Base-by-base conservation (phyloP, 257 asterid genomes). In the Scutellaria minor region DNA sequence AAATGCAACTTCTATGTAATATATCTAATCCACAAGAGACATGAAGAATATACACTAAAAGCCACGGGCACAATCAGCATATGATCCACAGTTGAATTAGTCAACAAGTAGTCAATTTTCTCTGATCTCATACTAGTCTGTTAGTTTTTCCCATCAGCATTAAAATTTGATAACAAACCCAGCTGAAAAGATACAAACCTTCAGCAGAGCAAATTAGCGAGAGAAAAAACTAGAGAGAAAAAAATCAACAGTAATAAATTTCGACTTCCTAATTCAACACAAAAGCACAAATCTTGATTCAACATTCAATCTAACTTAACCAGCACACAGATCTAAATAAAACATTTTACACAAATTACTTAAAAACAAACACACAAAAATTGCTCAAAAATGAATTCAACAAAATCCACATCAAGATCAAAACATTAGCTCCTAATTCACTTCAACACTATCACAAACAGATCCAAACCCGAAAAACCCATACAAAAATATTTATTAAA, bases 391-490 rank as follows among this genome's bases (percentile, higher is more conserved):
- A 22, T 64, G n/a, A 31, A 31, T 24, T 54, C 61, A 65, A 42
- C 74, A 7, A 27, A 37, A 55, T 59, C 70, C 74, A 64, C 58
- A 35, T 31, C n/a, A 61, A 61, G 40, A 70, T 1, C 52, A 73
- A 64, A 76, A 44, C 65, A 64, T 31, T 53, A 56, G 57, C 58
- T 50, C 39, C 78, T 66, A 45, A 66, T 48, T 46, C 78, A 59
- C 35, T 67, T 59, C 67, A 55, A 44, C 1, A 64, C 20, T 22
- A 62, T 9, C 20, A 35, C 54, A 51, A 15, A 69, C 85, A 74
- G 91, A 89, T 84, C 88, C 72, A 78, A 72, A 31, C 68, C 37
- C 75, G 18, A 5, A n/a, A 1, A 7, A 48, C 58, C 58, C 37
- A 31, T 31, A 31, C 37, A 31, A 39, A 10, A 12, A 55, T 35